Base-by-base conservation (phyloP, 305 asterid genomes). In the Withania somnifera region DNA sequence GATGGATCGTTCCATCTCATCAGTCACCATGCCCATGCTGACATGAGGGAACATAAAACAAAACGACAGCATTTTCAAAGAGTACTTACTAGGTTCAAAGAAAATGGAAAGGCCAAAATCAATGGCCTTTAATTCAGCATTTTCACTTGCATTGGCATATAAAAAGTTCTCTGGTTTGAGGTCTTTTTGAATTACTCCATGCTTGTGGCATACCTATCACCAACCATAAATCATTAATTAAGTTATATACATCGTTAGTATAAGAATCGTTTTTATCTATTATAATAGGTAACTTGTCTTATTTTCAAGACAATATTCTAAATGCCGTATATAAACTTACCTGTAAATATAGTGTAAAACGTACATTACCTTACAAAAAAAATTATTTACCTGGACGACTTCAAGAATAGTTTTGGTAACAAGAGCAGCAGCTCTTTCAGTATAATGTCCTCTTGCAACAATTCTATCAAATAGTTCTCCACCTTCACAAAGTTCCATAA, bases 401-500 rank as follows among this genome's bases (percentile, higher is more conserved):
- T 95, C 94, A 84, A 95, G 89, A 85, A 95, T 93, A 38, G 98
- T 95, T 81, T 90, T 92, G 83, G 93, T 90, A 40, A 89, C 97
- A 56, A 71, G 89, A 3, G 97, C 97, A 58, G 99, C 98, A 60
- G 93, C 97, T 85, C 97, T 87, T 84, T 95, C 99, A 3, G 97
- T 93, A 24, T 90, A 95, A 90, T 95, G 99, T 1, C 98, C 98
- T 77, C 87, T 91, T 0, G 92, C 89, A 14, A 95, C 92, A 52
- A 95, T 94, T 85, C 99, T 93, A 85, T 95, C 99, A 79, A 95
- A 95, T 5, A 95, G 82, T 82, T 95, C 99, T 0, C 99, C 99
- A 4, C 99, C 98, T 75, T 92, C 91, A 84, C 99, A 94, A 32
- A 94, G 92, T 87, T 95, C 99, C 99, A 95, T 95, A 0, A 95